Evolutionary conservation across 2,329 filamentous ascomycete species (phyloP).

Genomic region (Alternaria incomplexa): DNA sequence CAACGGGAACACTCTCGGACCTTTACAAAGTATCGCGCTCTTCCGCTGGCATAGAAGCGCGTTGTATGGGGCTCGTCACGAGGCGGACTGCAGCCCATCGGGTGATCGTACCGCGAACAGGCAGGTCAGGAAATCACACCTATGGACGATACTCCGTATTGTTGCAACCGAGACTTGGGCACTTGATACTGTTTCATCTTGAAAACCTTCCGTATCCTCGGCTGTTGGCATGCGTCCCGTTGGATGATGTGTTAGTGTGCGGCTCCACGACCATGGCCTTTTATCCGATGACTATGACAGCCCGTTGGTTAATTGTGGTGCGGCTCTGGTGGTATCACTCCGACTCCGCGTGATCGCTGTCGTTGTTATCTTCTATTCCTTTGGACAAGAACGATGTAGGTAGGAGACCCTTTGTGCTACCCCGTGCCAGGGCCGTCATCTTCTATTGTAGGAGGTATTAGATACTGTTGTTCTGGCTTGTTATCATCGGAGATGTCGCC

Average conservation of each 20-base stretch:
- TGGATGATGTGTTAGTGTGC: not conserved
- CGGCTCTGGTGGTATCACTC: not conserved
- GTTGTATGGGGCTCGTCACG: not conserved
- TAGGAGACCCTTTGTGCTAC: accelerated
- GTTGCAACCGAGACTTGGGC: not conserved
- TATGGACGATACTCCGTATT: too few species aligned
- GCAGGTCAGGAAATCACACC: not conserved
- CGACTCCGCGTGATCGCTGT: not conserved
- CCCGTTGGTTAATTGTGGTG: not conserved
- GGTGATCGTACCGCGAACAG: not conserved
- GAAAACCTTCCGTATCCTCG: not conserved
- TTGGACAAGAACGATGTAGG: too few species aligned
- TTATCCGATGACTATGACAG: not conserved
- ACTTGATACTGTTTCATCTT: not conserved
- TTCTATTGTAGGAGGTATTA: accelerated
- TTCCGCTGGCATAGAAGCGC: not conserved
- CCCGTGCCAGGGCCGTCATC: too few species aligned
- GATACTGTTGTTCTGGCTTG: too few species aligned
- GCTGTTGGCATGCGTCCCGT: not conserved
- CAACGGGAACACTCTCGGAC: not conserved
- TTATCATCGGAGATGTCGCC: too few species aligned
- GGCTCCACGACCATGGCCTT: not conserved
- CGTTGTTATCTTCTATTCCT: not conserved
- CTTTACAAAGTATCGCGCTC: not conserved
- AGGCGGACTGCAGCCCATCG: not conserved